phyloP scores from a whole-genome alignment of 495 filamentous ascomycete species.

The Hypomontagnella monticulosa region DNA sequence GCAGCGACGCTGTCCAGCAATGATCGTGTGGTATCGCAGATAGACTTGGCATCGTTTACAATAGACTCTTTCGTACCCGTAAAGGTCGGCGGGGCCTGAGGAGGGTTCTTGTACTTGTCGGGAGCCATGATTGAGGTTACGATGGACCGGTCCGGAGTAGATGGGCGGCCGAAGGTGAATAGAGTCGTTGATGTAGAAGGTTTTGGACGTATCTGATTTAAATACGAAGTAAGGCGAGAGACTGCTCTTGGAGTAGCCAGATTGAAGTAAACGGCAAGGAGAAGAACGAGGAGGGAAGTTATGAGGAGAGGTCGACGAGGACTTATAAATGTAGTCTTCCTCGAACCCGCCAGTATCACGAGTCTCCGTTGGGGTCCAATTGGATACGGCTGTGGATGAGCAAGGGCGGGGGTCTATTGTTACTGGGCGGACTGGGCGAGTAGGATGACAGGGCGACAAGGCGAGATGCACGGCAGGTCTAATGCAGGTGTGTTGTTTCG shows the following conservation, averaged over 20 bases:
- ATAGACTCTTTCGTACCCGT: conserved; percentile 81
- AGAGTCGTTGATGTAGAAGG: conserved; percentile 40
- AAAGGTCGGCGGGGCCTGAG: conserved; percentile 86
- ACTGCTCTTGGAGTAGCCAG: conserved; percentile 79
- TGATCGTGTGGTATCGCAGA: conserved; percentile 73
- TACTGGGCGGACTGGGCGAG: background rate
- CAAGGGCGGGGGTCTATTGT: conserved; percentile 18
- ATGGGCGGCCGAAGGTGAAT: conserved; percentile 9
- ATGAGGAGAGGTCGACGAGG: conserved; percentile 50
- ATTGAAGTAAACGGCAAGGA: conserved; percentile 70
- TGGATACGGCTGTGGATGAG: background rate
- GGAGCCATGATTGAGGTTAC: conserved; percentile 46
- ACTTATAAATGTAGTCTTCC: conserved; percentile 41
- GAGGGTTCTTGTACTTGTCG: conserved; percentile 71
- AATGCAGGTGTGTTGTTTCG: conserved; percentile 25
- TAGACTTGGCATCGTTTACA: conserved; percentile 75
- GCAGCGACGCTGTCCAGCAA: conserved; percentile 80
- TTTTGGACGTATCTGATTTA: conserved; percentile 61
- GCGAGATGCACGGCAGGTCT: background rate
- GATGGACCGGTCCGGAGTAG: conserved; percentile 30
- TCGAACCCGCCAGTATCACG: conserved; percentile 35
- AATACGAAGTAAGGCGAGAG: conserved; percentile 69
- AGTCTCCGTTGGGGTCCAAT: conserved; percentile 16
- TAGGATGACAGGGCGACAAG: no score
- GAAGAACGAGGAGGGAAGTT: conserved; percentile 67